Base-by-base conservation (phyloP, 257 asterid genomes). In the Solanum pinnatisectum region DNA sequence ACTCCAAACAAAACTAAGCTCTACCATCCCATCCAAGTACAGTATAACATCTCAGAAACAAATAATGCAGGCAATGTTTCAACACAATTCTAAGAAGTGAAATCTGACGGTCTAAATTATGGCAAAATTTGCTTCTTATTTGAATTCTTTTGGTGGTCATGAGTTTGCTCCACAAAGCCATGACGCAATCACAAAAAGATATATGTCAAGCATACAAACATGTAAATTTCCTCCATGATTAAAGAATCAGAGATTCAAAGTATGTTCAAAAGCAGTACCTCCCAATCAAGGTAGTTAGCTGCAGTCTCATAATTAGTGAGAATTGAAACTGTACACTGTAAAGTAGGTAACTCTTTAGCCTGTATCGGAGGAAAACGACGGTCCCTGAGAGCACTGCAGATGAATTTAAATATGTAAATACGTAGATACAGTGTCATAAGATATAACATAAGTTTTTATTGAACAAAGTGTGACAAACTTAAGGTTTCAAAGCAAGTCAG, bases 291-390 rank as follows among this genome's bases (percentile, higher is more conserved):
- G 92, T 95, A 94, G 90, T 94, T 93, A 73, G 83, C 92, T 83
- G 90, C 99, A 90, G 87, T 90, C 93, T 97, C 99, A 87, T 96
- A 97, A 90, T 97, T 93, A 87, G 95, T 92, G 88, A 97, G 94
- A 87, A 96, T 88, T 83, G 99, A 96, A 91, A 97, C 98, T 72
- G 99, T 97, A 90, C 99, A 97, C 90, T 96, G 98, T 95, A 97
- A 91, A 87, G 65, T 67, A 72, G 99, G 96, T 89, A 97, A 90
- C 85, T 97, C 99, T 91, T 95, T 94, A 87, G 99, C 97, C 89
- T 96, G 98, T 93, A 97, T 94, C 10, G 99, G 99, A 84, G 98
- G 94, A 40, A 97, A 97, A 30, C 99, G 93, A 14, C 96, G 96
- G 93, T 97, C 99, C 91, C 95, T 95, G 65, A 97, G 96, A 89